Evolutionary conservation across 441 rosid species (phyloP), one percentile per base, ranked within the genome.

Genomic region (Erodium trifolium): DNA sequence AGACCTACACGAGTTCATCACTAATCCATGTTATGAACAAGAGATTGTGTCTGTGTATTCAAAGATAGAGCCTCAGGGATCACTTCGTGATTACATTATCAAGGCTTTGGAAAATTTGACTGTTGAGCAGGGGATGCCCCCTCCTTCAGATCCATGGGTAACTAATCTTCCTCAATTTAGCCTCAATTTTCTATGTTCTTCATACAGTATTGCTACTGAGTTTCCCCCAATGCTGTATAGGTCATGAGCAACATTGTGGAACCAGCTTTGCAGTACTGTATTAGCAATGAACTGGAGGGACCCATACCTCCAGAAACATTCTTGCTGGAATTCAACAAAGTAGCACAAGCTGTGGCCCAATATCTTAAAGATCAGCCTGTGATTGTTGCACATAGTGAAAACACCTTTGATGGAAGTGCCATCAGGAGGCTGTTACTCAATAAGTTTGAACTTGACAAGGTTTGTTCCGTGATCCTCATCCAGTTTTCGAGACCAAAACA

Each of bases 91-190:
- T 65, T 75, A 71, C 77, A 70, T 87, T 14, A 51, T 82, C 47
- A 84, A 83, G 80, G 91, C 87, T 65, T 78, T 88, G 69, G 85
- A 80, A 57, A 88, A 88, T 41, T 84, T 94, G 51, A 83, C 91
- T 7, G 98, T 94, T 72, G 97, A 92, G 62, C 97, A 85, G 68
- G 99, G 99, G 68, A 85, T 94, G 86, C 98, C 99, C 45, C 97
- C 51, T 45, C 3, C 81, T 59, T 79, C 82, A 9, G 99, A 94
- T 73, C 73, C 96, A 35, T 94, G 99, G 99, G 99, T 94, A 82
- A 67, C 57, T 45, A 27, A 11, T 31, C 13, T 16, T 59, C 45
- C 55, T 27, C 2, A 34, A 14, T 55, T 13, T n/a, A 37, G 6
- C 49, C 49, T 68, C 53, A 16, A 13, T 17, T 41, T 16, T 47